Conservation (phyloP, 73 alveolate species). For the Paramecium primaurelia region DNA sequence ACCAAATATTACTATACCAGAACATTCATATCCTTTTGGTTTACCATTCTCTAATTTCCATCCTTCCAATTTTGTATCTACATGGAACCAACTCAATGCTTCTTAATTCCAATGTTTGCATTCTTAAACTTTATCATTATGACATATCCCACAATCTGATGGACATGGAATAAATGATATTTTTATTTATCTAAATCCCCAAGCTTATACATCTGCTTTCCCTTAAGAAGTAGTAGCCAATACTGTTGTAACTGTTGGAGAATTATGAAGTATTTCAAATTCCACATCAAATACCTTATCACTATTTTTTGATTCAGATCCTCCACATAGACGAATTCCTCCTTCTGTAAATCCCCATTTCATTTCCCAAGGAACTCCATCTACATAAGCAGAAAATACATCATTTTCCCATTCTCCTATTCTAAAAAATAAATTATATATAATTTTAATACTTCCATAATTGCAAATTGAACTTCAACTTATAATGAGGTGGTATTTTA, state of each 20-base stretch:
- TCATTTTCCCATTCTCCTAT: constrained; percentile 37
- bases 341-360: constrained; percentile 49
- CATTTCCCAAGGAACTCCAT: constrained; percentile 43
- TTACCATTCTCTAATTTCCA: constrained; percentile 36
- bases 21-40: constrained; percentile 8
- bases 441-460: background rate
- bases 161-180: constrained; percentile 37
- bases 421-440: background rate
- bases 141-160: constrained; percentile 44
- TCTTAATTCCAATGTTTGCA: constrained; percentile 14
- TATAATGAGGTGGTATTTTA: constrained; percentile 40
- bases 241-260: background rate
- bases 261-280: constrained; percentile 41
- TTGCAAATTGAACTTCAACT: background rate
- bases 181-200: constrained; percentile 32
- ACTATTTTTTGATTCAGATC: background rate
- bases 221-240: background rate
- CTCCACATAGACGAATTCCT: constrained; percentile 36
- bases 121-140: constrained; percentile 22
- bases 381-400: background rate
- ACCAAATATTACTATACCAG: constrained; percentile 42
- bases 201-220: constrained; percentile 17
- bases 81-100: constrained; percentile 20
- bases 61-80: background rate
- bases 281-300: constrained; percentile 36